These are phyloP conservation scores for Aspergillus luchuensis DNA, from an alignment of 2,329 filamentous ascomycete genomes.

Conservation along the genomic window DNA sequence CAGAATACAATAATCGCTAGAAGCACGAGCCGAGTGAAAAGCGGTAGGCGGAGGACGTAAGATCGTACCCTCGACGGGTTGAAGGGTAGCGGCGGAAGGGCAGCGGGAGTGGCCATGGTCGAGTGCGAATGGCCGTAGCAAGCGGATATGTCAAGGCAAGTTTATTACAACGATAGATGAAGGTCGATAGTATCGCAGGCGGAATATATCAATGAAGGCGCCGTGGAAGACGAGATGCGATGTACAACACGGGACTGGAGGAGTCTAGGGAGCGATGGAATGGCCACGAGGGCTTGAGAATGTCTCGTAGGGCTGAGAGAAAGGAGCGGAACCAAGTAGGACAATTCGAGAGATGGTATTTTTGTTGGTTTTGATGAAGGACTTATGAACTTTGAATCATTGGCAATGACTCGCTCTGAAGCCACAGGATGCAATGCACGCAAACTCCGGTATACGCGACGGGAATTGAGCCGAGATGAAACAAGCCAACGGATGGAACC, in stretches of 20 bases:
- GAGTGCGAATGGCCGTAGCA: background rate
- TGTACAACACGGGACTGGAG: background rate
- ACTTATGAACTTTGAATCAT: background rate
- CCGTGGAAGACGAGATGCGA: background rate
- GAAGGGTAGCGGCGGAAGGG: constrained; percentile 60
- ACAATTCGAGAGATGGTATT: background rate
- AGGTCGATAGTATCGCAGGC: background rate
- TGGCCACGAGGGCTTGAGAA: background rate
- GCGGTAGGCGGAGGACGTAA: constrained; percentile 80
- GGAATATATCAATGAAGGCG: background rate
- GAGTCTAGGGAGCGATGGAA: constrained; percentile 5
- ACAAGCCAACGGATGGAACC: constrained; percentile 1
- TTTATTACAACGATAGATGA: background rate
- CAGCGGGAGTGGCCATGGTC: constrained; percentile 49
- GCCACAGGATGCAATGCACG: background rate
- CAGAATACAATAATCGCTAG: constrained; percentile 69
- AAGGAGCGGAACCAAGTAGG: background rate
- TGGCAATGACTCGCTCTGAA: background rate
- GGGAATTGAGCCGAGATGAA: background rate
- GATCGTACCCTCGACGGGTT: constrained; percentile 74
- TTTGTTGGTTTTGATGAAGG: background rate
- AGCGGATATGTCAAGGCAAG: background rate
- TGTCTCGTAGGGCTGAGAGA: background rate
- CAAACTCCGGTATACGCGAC: constrained; percentile 1
- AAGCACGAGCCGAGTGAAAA: constrained; percentile 76